phyloP scores from a whole-genome alignment of 2,329 filamentous ascomycete species.

The Bipolaris zeicola region DNA sequence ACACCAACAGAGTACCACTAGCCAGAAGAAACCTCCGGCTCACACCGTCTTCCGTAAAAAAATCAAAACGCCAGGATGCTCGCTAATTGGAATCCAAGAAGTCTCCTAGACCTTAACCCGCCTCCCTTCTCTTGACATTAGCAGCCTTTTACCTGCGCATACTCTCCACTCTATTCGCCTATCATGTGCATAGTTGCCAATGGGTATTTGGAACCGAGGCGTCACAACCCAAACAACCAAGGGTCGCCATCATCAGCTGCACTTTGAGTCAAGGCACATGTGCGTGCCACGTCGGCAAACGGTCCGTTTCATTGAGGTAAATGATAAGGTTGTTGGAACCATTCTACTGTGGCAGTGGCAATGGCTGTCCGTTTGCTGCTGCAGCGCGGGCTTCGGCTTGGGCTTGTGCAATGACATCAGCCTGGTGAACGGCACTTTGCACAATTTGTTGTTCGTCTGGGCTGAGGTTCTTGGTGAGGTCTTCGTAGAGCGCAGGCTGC shows the following conservation, averaged over 20 bases:
- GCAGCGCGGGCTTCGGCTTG: conserved; percentile 32
- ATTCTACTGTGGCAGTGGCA: conserved; percentile 25
- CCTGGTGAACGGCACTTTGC: conserved; percentile 76
- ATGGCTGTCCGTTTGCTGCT: conserved; percentile 30
- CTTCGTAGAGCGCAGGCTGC: conserved; percentile 86
- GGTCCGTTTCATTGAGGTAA: not conserved
- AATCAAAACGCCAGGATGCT: conserved; percentile 41
- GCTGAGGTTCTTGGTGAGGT: conserved; percentile 76
- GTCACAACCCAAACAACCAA: not conserved
- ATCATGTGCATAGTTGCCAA: not conserved
- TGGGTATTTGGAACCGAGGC: not conserved
- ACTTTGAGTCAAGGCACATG: not conserved
- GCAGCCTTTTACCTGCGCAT: not conserved
- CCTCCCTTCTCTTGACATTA: conserved; percentile 2
- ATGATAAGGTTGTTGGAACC: not conserved
- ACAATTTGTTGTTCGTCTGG: conserved; percentile 82
- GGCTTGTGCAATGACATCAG: conserved; percentile 58
- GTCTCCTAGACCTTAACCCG: conserved; percentile 7
- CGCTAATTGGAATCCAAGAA: conserved; percentile 41
- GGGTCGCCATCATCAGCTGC: not conserved
- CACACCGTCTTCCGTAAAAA: conserved; percentile 20
- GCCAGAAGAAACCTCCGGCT: conserved; percentile 22
- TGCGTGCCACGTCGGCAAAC: not conserved
- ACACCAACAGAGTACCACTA: conserved; percentile 12
- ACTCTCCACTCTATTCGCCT: not conserved